Evolutionary conservation across 179 eudicot species (phyloP), one percentile per base, ranked within the genome.

Genomic region (Carnegiea gigantea): DNA sequence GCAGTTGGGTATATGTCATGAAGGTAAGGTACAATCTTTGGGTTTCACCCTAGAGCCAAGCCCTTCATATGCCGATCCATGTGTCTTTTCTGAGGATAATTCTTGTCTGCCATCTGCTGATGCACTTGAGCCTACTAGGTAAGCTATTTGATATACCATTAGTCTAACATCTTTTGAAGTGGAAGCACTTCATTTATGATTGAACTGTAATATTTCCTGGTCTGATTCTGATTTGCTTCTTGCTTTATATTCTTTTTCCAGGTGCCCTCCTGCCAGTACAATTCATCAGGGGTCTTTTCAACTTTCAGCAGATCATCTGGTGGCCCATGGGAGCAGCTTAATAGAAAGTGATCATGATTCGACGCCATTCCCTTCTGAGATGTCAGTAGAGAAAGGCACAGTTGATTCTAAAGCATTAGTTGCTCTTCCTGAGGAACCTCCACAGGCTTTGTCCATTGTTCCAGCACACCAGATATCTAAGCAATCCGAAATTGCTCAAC

Each of bases 321-420:
- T 81, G 51, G 49, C 77, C 38, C 91, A 73, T 80, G 46, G 88
- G 73, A 85, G 89, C 71, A 87, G 85, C 82, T 84, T 87, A 36
- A 72, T 92, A 10, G 98, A 95, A 81, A 93, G 96, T 70, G 95
- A 92, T 80, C 97, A 91, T 88, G 95, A 95, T 81, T 92, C 93
- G n/a, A 92, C 92, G 30, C 92, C 95, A 49, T 96, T 91, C 75
- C 89, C 93, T 51, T 90, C 88, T 46, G 87, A 88, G 14, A 80
- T 79, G 82, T 85, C 89, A 1, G 78, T 64, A 33, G 95, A 89
- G 57, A 92, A 88, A 88, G 88, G 86, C 33, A 70, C 86, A 43
- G 28, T 77, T 57, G 92, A 92, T 83, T 91, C 93, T 48, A 82
- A 67, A 64, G 95, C 95, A 70, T 79, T 94, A 81, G 90, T 92